phyloP scores from a whole-genome alignment of 1,284 basidiomycete genomes.

The Pseudozyma hubeiensis region DNA sequence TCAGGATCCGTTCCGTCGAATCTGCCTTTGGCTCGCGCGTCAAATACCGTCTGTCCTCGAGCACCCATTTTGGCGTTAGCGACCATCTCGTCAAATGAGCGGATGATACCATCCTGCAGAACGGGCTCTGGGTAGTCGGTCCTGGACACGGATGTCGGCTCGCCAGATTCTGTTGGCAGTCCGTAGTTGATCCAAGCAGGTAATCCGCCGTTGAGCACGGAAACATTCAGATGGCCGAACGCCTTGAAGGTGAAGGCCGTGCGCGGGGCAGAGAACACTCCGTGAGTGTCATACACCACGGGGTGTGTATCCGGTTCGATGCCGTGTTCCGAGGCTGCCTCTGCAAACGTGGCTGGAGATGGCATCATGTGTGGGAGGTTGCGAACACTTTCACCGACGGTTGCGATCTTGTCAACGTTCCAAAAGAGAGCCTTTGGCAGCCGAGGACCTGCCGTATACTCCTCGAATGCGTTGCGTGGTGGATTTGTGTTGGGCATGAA shows the following conservation, averaged over 20 bases:
- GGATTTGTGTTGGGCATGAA: slow-evolving; percentile 84
- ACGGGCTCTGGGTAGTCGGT: slow-evolving; percentile 71
- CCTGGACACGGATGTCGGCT: slow-evolving; percentile 17
- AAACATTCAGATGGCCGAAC: slow-evolving; percentile 60
- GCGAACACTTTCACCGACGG: slow-evolving; percentile 52
- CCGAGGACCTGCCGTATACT: slow-evolving; percentile 75
- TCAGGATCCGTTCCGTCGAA: slow-evolving; percentile 81
- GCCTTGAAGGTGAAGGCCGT: slow-evolving; percentile 63
- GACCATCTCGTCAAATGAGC: slow-evolving; percentile 84
- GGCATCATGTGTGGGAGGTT: slow-evolving; percentile 94
- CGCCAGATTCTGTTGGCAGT: slow-evolving; percentile 44
- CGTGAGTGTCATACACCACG: slow-evolving; percentile 78
- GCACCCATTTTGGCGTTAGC: slow-evolving; percentile 75
- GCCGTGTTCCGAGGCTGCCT: slow-evolving; percentile 81
- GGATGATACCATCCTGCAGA: slow-evolving; percentile 73
- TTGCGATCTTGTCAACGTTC: slow-evolving; percentile 79
- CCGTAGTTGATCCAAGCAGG: slow-evolving; percentile 61
- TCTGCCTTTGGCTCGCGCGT: slow-evolving; percentile 86
- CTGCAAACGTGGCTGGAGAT: slow-evolving; percentile 77
- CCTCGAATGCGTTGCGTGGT: slow-evolving; percentile 74
- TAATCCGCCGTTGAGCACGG: slow-evolving; percentile 64
- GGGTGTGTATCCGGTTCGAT: slow-evolving; percentile 83
- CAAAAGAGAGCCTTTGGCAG: slow-evolving; percentile 82
- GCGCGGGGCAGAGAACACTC: slow-evolving; percentile 53
- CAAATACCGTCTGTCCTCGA: slow-evolving; percentile 80